These are phyloP conservation scores for Xylaria bambusicola DNA, from an alignment of 495 filamentous ascomycete genomes.

Conservation along the genomic window DNA sequence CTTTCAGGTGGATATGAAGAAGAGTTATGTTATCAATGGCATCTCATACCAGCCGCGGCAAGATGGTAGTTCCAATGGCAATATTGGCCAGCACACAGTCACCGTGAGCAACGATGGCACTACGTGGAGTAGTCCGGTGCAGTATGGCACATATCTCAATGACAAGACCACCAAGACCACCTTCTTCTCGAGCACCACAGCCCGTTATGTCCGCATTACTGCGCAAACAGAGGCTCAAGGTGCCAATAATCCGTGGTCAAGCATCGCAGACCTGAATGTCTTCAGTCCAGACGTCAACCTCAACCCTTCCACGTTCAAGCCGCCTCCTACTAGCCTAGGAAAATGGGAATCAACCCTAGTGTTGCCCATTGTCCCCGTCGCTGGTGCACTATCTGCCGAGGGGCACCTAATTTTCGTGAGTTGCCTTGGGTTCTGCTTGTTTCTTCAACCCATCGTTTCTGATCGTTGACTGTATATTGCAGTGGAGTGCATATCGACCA, in stretches of 20 bases:
- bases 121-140: constrained; percentile 39
- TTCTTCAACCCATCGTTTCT: neutral
- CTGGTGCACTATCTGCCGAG: constrained; percentile 9
- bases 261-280: constrained; percentile 34
- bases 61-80: constrained; percentile 34
- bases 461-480: neutral
- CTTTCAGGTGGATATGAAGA: constrained; percentile 38
- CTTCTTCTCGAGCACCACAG: constrained; percentile 39
- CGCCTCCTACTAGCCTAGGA: constrained; percentile 34
- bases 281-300: constrained; percentile 14
- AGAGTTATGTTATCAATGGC: constrained; percentile 23
- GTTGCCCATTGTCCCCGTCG: constrained; percentile 54
- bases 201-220: constrained; percentile 46
- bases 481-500: constrained; percentile 15
- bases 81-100: constrained; percentile 45
- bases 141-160: constrained; percentile 48
- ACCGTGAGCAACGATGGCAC: constrained; percentile 42
- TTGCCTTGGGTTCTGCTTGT: neutral
- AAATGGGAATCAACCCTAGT: constrained; percentile 53
- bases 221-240: constrained; percentile 39
- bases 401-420: constrained; percentile 16
- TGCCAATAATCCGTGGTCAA: constrained; percentile 32
- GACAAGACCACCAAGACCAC: constrained; percentile 42
- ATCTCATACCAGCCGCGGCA: constrained; percentile 34
- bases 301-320: constrained; percentile 2